Evolutionary conservation across 257 asterid genomes (phyloP).

Genomic region (Solanum medicagineum): DNA sequence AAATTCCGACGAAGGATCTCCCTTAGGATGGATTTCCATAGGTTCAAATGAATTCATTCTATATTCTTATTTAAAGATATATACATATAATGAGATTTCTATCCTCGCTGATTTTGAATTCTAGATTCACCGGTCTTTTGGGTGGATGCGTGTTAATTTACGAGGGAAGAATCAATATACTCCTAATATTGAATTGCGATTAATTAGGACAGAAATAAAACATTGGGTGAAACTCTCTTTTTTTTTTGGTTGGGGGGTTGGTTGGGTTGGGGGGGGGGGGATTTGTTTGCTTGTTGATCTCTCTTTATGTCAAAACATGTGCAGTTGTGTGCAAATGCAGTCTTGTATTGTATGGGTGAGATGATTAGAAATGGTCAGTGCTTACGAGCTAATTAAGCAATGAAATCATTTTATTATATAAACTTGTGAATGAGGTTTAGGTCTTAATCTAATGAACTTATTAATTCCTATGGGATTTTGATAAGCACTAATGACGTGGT

Average conservation of each 20-base stretch:
- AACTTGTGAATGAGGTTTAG: not conserved
- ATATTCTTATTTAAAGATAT: not conserved
- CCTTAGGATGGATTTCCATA: not conserved
- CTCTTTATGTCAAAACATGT: slow-evolving; percentile 28
- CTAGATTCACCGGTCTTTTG: not conserved
- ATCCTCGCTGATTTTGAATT: not conserved
- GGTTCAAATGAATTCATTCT: not conserved
- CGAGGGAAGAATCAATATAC: too few species aligned
- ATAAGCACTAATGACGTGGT: not conserved
- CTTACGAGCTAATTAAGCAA: slow-evolving; percentile 76
- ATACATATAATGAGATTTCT: not conserved
- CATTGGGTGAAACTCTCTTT: not conserved
- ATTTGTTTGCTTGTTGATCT: not conserved
- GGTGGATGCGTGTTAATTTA: not conserved
- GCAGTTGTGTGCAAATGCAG: slow-evolving; percentile 38
- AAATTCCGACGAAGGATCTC: too few species aligned
- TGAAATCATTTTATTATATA: slow-evolving; percentile 21
- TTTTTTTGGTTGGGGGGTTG: not conserved
- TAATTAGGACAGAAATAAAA: too few species aligned
- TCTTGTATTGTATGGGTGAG: slow-evolving; percentile 34
- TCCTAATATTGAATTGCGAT: not conserved
- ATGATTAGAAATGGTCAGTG: slow-evolving; percentile 48
- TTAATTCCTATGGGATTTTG: not conserved
- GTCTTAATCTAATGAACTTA: not conserved
- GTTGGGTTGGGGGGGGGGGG: not conserved